Evolutionary conservation across 169 alveolate species (phyloP), one percentile per base, ranked within the genome.

Genomic region (Eimeria sp.): DNA sequence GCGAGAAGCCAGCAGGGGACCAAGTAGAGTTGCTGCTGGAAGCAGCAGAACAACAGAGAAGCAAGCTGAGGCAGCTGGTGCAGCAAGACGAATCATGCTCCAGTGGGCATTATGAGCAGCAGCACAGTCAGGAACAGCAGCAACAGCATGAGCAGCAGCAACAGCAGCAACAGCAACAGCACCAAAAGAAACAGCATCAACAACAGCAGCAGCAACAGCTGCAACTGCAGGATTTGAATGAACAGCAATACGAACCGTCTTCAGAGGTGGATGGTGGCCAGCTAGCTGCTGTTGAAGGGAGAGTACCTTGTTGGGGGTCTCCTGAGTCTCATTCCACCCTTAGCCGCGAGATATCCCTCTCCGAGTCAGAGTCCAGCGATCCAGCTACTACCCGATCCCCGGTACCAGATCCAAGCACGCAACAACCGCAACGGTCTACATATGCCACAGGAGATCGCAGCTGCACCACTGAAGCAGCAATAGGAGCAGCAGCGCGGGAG

Each of bases 301-400:
- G 40, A 34, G 65, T 43, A 5, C 45, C n/a, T 78, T 13, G 20
- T 9, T 78, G 67, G 43, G 45, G 45, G 89, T 78, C 89, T 78
- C 89, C 91, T 51, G 51, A 16, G 30, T 83, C 73, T 49, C 91
- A 83, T 27, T 83, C 91, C 30, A 83, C 91, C 16, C 61, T 83
- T 9, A 83, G 91, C 73, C 34, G 91, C 58, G 91, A 83, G 63
- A 83, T 54, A 27, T 83, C 91, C 30, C 91, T 54, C 30, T 83
- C 91, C 10, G 91, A 51, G 27, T 54, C 73, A 14, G 91, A 54
- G 47, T 16, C 14, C 73, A 83, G 91, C 75, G 72, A 83, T 25
- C 25, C 67, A 14, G 70, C 47, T 43, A 45, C 58, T 18, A 45
- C 58, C 16, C n/a, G 43, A 10, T 18, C 58, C 47, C 91, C 75